Conservation (phyloP, 192 early-diverging fungal genomes). For the Globomyces pollinis-pini region DNA sequence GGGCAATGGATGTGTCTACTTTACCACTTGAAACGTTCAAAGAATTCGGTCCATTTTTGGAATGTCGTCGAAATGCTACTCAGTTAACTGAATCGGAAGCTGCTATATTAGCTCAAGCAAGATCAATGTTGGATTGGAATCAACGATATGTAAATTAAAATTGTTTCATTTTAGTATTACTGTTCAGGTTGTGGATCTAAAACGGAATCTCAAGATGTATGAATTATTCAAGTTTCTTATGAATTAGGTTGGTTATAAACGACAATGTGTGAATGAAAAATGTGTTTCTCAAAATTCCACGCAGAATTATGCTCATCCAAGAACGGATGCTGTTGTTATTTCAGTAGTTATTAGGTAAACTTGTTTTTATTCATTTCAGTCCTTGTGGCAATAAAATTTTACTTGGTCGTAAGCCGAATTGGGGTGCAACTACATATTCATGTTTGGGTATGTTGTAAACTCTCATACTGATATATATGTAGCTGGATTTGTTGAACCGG, state of each 20-base stretch:
- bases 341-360: slow-evolving; percentile 23
- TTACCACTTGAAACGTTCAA: background rate
- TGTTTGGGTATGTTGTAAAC: background rate
- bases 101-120: slow-evolving; percentile 30
- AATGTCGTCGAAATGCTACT: background rate
- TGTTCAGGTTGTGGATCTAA: slow-evolving; percentile 36
- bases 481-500: slow-evolving; percentile 39
- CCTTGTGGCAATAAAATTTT: slow-evolving; percentile 27
- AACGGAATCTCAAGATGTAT: background rate
- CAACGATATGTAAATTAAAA: slow-evolving; percentile 21
- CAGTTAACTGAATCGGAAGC: slow-evolving; percentile 10
- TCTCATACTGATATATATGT: too few species aligned
- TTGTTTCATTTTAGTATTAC: too few species aligned
- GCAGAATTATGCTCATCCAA: slow-evolving; percentile 36
- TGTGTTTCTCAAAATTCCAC: slow-evolving; percentile 10
- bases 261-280: slow-evolving; percentile 17
- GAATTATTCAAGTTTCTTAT: slow-evolving; percentile 14
- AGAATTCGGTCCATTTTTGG: background rate
- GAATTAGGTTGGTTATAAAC: slow-evolving; percentile 25
- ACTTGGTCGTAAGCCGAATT: slow-evolving; percentile 41
- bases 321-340: slow-evolving; percentile 54
- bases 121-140: slow-evolving; percentile 45
- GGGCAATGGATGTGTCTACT: slow-evolving; percentile 1
- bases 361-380: too few species aligned
- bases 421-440: slow-evolving; percentile 33